Conservation (phyloP, 108 stramenopile species). For the Nitzschia sp. region DNA sequence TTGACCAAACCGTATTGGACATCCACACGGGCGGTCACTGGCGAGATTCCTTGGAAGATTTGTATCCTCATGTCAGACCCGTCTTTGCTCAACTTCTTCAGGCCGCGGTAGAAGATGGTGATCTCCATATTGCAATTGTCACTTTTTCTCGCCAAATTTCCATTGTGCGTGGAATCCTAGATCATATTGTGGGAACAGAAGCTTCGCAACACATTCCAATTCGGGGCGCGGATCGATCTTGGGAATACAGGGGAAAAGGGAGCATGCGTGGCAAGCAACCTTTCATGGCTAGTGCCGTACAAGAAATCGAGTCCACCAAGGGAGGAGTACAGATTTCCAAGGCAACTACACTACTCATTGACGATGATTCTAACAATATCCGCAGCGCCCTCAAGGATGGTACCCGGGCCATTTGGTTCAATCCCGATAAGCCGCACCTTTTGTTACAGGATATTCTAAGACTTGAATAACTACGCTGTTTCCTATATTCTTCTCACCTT, state of each 20-base stretch:
- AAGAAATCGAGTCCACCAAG: slow-evolving; percentile 65
- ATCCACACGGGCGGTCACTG: slow-evolving; percentile 92
- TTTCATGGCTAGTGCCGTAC: slow-evolving; percentile 91
- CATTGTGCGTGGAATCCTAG: slow-evolving; percentile 75
- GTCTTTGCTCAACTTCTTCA: slow-evolving; percentile 74
- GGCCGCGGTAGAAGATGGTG: slow-evolving; percentile 43
- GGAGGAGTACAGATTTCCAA: slow-evolving; percentile 53
- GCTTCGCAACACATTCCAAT: slow-evolving; percentile 71
- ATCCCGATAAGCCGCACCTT: slow-evolving; percentile 65
- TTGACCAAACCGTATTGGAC: slow-evolving; percentile 89
- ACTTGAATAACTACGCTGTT: slow-evolving; percentile 39
- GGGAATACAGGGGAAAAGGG: slow-evolving; percentile 78
- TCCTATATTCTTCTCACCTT: no score
- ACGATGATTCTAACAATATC: slow-evolving; percentile 91
- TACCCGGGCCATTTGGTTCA: slow-evolving; percentile 80
- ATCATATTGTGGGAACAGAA: slow-evolving; percentile 35
- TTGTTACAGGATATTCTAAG: slow-evolving; percentile 61
- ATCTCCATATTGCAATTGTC: slow-evolving; percentile 85
- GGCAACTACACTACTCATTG: slow-evolving; percentile 86
- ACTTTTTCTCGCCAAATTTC: slow-evolving; percentile 86
- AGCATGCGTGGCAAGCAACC: slow-evolving; percentile 81
- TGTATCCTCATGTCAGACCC: slow-evolving; percentile 81
- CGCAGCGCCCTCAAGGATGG: slow-evolving; percentile 68
- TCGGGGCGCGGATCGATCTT: slow-evolving; percentile 82
- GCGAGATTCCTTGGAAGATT: slow-evolving; percentile 70